Conservation (phyloP, 1,284 basidiomycete species). For the Bondarzewia mesenterica region DNA sequence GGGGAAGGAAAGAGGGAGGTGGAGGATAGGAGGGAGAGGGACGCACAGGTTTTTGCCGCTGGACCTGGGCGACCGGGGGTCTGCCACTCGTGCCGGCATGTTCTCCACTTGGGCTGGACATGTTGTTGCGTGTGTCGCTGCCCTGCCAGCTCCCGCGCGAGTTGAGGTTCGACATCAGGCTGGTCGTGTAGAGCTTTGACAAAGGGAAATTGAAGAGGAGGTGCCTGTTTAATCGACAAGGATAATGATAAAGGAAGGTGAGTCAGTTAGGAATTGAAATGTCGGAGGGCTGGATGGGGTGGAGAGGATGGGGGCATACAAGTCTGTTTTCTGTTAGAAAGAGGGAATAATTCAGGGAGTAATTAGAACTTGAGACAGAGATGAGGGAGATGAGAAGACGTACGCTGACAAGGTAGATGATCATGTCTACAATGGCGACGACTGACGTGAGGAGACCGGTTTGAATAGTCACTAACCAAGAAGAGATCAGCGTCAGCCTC, state of each 20-base stretch:
- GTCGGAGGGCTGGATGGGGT: neutral
- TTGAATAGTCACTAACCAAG: conserved; percentile 30
- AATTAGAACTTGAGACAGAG: neutral
- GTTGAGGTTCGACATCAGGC: conserved; percentile 34
- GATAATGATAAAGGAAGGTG: neutral
- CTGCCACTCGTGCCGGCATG: too few species aligned
- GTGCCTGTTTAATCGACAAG: conserved; percentile 15
- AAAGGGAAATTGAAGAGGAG: conserved; percentile 34
- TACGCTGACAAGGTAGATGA: conserved; percentile 26
- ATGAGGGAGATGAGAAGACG: conserved; percentile 10
- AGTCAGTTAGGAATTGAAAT: too few species aligned
- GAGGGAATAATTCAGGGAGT: neutral
- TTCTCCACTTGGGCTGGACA: too few species aligned
- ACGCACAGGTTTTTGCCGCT: too few species aligned
- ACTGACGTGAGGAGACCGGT: conserved; percentile 28
- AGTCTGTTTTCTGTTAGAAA: neutral
- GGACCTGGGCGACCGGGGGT: too few species aligned
- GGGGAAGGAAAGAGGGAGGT: too few species aligned
- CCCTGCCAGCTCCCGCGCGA: conserved; percentile 24
- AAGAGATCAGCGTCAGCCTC: neutral
- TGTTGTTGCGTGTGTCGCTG: too few species aligned
- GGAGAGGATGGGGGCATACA: neutral
- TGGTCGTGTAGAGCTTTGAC: conserved; percentile 36
- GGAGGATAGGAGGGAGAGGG: too few species aligned
- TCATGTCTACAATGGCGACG: conserved; percentile 25